Percentiles rank a stretch among this genome's conserved stretches.
These are phyloP conservation scores for Calocybe cyanea DNA, from an alignment of 768 basidiomycete genomes.

Conservation along the genomic window DNA sequence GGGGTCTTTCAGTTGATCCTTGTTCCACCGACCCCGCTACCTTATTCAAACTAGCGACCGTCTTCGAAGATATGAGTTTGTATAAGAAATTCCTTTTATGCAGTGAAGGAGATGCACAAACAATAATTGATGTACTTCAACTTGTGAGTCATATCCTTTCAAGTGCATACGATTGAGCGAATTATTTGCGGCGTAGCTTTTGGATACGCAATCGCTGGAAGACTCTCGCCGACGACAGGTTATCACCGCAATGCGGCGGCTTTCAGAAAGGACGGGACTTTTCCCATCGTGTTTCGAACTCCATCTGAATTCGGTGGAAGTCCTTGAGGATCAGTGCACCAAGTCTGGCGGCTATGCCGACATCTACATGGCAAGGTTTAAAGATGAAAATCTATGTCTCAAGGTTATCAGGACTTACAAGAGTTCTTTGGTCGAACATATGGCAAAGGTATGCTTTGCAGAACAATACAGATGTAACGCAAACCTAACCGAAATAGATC, in stretches of 20 bases:
- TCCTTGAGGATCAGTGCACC: neutral
- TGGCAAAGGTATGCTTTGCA: conserved; percentile 1
- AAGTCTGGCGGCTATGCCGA: conserved; percentile 7
- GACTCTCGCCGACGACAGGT: conserved; percentile 1
- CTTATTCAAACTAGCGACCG: neutral
- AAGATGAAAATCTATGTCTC: conserved; percentile 1
- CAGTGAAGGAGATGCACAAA: conserved; percentile 36
- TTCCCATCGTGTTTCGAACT: conserved; percentile 8
- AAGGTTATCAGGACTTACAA: neutral
- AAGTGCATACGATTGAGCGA: neutral
- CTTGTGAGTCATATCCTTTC: neutral
- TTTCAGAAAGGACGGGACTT: conserved; percentile 2
- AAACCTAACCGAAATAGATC: neutral
- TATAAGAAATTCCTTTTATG: conserved; percentile 56
- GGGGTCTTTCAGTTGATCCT: too few relatives aligned
- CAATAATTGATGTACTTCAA: neutral
- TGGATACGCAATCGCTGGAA: conserved; percentile 1
- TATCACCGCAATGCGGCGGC: conserved; percentile 8
- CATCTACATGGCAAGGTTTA: conserved; percentile 2
- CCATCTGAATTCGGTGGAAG: neutral
- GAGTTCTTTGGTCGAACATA: neutral
- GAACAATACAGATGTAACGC: neutral
- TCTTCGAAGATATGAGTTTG: neutral
- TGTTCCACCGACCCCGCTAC: too few relatives aligned
- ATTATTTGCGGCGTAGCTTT: neutral